Percentiles rank a stretch among this genome's conserved stretches.
phyloP scores from a whole-genome alignment of 2,329 filamentous ascomycete species.

The Gnomoniopsis sp. region DNA sequence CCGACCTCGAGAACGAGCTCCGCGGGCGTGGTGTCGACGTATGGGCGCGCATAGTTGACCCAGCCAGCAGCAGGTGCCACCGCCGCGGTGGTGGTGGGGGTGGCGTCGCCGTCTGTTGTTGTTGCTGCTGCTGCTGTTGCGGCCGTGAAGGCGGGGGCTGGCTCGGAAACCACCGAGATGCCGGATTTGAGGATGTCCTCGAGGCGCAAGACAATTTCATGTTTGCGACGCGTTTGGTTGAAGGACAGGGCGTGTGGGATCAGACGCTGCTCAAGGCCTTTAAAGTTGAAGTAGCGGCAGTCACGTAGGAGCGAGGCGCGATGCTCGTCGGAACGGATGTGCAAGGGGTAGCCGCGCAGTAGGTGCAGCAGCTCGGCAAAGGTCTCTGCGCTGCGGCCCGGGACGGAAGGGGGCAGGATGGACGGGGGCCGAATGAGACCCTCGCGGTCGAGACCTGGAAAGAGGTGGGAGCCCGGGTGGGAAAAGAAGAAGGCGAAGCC shows the following conservation, averaged over 20 bases:
- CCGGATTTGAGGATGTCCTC: constrained; percentile 90
- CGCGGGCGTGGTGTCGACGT: constrained; percentile 69
- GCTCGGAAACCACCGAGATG: constrained; percentile 70
- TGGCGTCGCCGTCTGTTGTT: constrained; percentile 66
- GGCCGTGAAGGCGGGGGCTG: constrained; percentile 67
- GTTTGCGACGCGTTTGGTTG: constrained; percentile 64
- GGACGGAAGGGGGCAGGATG: constrained; percentile 77
- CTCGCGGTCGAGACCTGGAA: constrained; percentile 78
- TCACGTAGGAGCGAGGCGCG: constrained; percentile 76
- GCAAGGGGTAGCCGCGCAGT: constrained; percentile 77
- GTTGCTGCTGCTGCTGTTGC: background rate
- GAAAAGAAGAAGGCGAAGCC: constrained; percentile 88
- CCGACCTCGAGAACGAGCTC: constrained; percentile 81
- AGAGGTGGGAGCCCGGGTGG: constrained; percentile 67
- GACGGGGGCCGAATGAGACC: constrained; percentile 81
- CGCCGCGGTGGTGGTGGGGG: constrained; percentile 37
- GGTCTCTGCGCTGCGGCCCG: constrained; percentile 75
- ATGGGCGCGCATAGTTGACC: constrained; percentile 81
- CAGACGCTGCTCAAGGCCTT: constrained; percentile 83
- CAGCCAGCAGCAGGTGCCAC: constrained; percentile 55
- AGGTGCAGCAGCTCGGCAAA: constrained; percentile 82
- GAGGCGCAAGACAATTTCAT: constrained; percentile 76
- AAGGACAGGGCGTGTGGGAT: constrained; percentile 73
- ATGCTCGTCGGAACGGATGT: constrained; percentile 73
- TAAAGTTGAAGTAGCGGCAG: constrained; percentile 89